Conservation (phyloP, 208 protist genomes). For the Acanthamoeba healyi region DNA sequence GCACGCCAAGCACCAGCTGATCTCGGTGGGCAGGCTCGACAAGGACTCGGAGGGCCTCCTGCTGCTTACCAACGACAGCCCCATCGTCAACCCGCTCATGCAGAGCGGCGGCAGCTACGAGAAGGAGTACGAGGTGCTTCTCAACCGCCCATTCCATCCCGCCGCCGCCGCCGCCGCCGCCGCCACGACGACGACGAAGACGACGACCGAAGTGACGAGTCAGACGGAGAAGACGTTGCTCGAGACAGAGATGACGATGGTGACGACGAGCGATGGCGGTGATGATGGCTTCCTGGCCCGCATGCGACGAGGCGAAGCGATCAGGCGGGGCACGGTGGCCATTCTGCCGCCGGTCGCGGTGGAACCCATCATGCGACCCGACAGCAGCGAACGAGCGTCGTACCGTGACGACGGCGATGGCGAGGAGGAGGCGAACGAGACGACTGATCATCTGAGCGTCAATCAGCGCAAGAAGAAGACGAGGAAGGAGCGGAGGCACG, state of each 20-base stretch:
- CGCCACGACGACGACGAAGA: neutral
- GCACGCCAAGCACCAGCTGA: slow-evolving; percentile 38
- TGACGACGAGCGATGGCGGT: no score
- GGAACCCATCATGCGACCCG: neutral
- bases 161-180: neutral
- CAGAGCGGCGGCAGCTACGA: neutral
- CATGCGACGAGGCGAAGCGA: slow-evolving; percentile 9
- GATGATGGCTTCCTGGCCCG: neutral
- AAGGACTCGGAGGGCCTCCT: slow-evolving; percentile 46
- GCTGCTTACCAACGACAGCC: slow-evolving; percentile 19
- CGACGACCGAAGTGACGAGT: no score
- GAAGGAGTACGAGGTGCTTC: slow-evolving; percentile 41
- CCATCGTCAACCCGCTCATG: slow-evolving; percentile 43
- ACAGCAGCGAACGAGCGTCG: neutral
- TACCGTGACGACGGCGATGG: neutral
- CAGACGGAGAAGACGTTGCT: no score
- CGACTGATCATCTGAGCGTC: neutral
- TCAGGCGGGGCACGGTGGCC: slow-evolving; percentile 1
- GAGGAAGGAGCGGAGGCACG: neutral
- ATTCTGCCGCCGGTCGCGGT: slow-evolving; percentile 22
- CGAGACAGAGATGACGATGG: no score
- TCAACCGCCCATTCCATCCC: neutral
- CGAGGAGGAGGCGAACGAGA: neutral
- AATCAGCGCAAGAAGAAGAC: slow-evolving; percentile 11
- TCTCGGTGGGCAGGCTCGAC: slow-evolving; percentile 25